Evolutionary conservation across 345 rosid species (phyloP), one percentile per base, ranked within the genome.

Genomic region (Leavenworthia alabamica): DNA sequence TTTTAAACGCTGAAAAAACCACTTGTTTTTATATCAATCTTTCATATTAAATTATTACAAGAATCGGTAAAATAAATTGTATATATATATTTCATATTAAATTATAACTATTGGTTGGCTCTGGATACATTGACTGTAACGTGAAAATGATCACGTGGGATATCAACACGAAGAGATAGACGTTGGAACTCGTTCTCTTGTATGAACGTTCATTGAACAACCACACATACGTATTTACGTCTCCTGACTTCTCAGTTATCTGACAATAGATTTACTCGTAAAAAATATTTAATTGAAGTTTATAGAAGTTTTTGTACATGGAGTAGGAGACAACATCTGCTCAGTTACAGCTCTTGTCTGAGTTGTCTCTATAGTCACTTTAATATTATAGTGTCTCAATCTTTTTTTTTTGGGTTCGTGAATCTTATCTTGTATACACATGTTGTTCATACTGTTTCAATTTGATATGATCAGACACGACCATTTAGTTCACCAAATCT

Each of bases 161-260:
- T 70, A 70, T 70, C 69, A 15, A 48, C 62, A 62, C 69, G 64
- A 70, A 62, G 58, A 36, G 69, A 70, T 70, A 63, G 48, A 54
- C 74, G 33, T 62, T 63, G 74, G 64, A 49, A 70, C 53, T 62
- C 53, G 64, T 45, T 47, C 68, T 70, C 46, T 70, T 50, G 67
- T 70, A 62, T 56, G 74, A 31, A 62, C 50, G 52, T 20, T 44
- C 55, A 61, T 36, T 53, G 62, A 69, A 60, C 73, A 58, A 48
- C 53, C 8, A 26, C 61, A 59, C 60, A 59, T 68, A 60, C 11
- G 17, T 49, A 40, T 36, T 47, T 66, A 37, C 17, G 9, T 60
- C 50, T 60, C 60, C 67, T 67, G 32, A 39, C 31, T 16, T 24
- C 49, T 27, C 26, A 24, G 13, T 55, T 17, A 32, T 52, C 47